Evolutionary conservation across 306 rosid species (phyloP).

Genomic region (Trichosanthes truncata): DNA sequence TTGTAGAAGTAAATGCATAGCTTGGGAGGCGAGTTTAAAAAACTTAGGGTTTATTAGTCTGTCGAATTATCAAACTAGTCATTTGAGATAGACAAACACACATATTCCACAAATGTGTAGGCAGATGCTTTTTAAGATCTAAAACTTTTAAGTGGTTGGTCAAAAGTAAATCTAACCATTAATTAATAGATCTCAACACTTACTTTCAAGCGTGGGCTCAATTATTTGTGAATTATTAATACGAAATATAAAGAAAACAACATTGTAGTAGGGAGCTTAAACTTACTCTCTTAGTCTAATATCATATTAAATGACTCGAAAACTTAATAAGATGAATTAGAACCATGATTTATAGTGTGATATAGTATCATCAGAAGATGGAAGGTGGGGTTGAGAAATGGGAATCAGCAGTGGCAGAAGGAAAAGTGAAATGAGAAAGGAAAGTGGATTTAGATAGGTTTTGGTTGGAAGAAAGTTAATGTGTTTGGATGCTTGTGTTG

Average conservation of each 20-base stretch:
- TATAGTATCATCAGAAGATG: neutral
- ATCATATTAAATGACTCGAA: neutral
- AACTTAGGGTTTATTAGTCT: neutral
- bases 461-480: neutral
- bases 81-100: neutral
- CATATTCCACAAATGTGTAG: neutral
- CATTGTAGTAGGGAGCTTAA: neutral
- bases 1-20: neutral
- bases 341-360: too few relatives aligned
- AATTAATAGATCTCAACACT: neutral
- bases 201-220: neutral
- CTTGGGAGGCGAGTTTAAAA: neutral
- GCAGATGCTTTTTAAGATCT: neutral
- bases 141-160: neutral
- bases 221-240: neutral
- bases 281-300: neutral
- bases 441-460: neutral
- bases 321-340: neutral
- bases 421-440: neutral
- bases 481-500: constrained; percentile 1
- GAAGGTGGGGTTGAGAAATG: neutral
- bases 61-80: neutral
- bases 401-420: neutral
- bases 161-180: neutral
- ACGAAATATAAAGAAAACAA: neutral